Percentiles rank a stretch among this genome's conserved stretches.
These are phyloP conservation scores for Mytilinidion resinicola DNA, from an alignment of 495 filamentous ascomycete species.

Conservation along the genomic window DNA sequence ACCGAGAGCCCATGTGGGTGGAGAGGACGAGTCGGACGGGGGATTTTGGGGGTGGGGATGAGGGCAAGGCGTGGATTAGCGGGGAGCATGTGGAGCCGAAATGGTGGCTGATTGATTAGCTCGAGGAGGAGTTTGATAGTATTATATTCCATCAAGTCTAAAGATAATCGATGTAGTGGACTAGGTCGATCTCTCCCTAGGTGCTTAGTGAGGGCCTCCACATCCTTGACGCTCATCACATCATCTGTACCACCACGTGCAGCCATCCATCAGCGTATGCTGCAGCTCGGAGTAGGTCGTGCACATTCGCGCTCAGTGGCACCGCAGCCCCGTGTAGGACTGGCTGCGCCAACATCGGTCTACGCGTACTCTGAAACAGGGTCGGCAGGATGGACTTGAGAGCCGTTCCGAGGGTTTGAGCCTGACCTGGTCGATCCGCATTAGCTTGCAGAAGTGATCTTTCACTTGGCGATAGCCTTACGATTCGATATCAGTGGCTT, in stretches of 20 bases:
- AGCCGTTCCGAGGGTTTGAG: slow-evolving; percentile 74
- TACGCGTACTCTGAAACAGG: slow-evolving; percentile 81
- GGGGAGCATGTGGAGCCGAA: slow-evolving; percentile 9
- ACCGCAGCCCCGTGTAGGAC: slow-evolving; percentile 83
- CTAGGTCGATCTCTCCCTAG: too few species aligned
- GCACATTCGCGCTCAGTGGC: slow-evolving; percentile 74
- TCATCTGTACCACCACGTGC: slow-evolving; percentile 78
- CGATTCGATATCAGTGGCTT: slow-evolving; percentile 29
- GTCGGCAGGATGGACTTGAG: slow-evolving; percentile 71
- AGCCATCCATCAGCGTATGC: slow-evolving; percentile 92
- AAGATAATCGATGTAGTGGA: too few species aligned
- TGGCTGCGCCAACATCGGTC: slow-evolving; percentile 82
- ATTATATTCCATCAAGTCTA: too few species aligned
- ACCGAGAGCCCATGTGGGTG: not conserved
- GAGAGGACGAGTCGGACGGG: slow-evolving; percentile 2
- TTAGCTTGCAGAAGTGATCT: slow-evolving; percentile 39
- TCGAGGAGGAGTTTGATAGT: too few species aligned
- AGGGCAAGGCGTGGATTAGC: not conserved
- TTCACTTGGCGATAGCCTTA: slow-evolving; percentile 2
- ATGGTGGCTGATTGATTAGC: slow-evolving; percentile 9
- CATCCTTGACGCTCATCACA: slow-evolving; percentile 35
- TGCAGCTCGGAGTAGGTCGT: slow-evolving; percentile 73
- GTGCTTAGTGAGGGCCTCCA: not conserved
- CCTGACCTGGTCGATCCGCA: slow-evolving; percentile 47
- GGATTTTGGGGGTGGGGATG: not conserved